phyloP scores from a whole-genome alignment of 768 basidiomycete genomes.

The Leccinum disarticulatum region DNA sequence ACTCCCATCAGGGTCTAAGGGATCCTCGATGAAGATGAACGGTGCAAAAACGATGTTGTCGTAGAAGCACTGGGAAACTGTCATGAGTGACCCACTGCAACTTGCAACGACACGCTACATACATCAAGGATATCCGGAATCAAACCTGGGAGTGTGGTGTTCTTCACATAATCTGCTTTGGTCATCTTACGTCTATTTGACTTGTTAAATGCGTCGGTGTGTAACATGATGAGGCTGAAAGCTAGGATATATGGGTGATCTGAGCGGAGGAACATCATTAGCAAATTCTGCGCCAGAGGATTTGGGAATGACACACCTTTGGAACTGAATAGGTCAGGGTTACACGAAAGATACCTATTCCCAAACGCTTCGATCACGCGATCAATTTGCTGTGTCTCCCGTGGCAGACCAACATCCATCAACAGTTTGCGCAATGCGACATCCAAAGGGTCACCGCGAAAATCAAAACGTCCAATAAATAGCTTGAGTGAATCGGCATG shows the following conservation, averaged over 20 bases:
- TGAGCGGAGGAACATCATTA: slow-evolving; percentile 29
- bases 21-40: slow-evolving; percentile 95
- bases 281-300: not conserved
- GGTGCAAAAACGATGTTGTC: slow-evolving; percentile 97
- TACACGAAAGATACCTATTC: slow-evolving; percentile 76
- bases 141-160: slow-evolving; percentile 85
- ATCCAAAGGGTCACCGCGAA: slow-evolving; percentile 80
- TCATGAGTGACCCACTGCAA: slow-evolving; percentile 4
- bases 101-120: slow-evolving; percentile 25
- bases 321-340: slow-evolving; percentile 74
- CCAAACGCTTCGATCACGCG: slow-evolving; percentile 97
- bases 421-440: slow-evolving; percentile 86
- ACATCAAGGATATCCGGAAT: slow-evolving; percentile 85
- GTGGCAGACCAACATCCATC: slow-evolving; percentile 88
- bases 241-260: slow-evolving; percentile 95
- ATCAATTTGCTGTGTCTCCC: slow-evolving; percentile 98
- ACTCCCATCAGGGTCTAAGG: slow-evolving; percentile 60
- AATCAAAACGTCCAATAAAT: slow-evolving; percentile 79
- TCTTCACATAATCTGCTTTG: slow-evolving; percentile 90
- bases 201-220: slow-evolving; percentile 97
- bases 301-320: slow-evolving; percentile 51
- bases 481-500: slow-evolving; percentile 64
- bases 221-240: slow-evolving; percentile 97
- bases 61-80: slow-evolving; percentile 71
- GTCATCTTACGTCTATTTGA: slow-evolving; percentile 98